Percentiles rank a stretch among this genome's conserved stretches.
Evolutionary conservation across 768 basidiomycete species (phyloP).

Genomic region (Lepiota brunneoincarnata): DNA sequence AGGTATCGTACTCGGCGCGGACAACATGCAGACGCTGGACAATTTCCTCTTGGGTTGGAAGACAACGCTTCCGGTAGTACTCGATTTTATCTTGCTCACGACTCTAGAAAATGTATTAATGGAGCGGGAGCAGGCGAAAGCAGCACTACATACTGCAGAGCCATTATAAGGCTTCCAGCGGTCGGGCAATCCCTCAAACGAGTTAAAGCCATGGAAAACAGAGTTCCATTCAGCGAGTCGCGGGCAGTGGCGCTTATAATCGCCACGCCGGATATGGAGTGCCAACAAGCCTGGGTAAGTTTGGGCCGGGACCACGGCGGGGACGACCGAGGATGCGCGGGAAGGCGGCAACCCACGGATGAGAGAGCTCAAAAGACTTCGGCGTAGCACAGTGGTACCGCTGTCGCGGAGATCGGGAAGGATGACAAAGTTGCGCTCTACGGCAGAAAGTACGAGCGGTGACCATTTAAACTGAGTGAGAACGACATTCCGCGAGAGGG

Average conservation of each 20-base stretch:
- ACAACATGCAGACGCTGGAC: slow-evolving; percentile 35
- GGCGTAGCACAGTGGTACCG: not conserved
- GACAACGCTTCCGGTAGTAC: slow-evolving; percentile 42
- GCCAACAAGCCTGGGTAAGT: slow-evolving; percentile 45
- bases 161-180: slow-evolving; percentile 30
- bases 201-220: slow-evolving; percentile 49
- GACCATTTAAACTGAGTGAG: slow-evolving; percentile 52
- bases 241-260: slow-evolving; percentile 53
- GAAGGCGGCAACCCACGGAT: slow-evolving; percentile 13
- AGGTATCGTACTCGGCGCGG: slow-evolving; percentile 25
- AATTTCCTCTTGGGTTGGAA: slow-evolving; percentile 40
- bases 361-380: not conserved
- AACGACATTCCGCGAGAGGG: slow-evolving; percentile 35
- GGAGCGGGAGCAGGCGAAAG: not conserved
- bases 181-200: slow-evolving; percentile 38
- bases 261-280: slow-evolving; percentile 54
- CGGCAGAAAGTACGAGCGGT: slow-evolving; percentile 44
- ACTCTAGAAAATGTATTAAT: not conserved
- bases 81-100: slow-evolving; percentile 14
- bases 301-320: slow-evolving; percentile 17
- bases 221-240: slow-evolving; percentile 44
- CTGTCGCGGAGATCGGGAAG: slow-evolving; percentile 16
- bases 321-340: slow-evolving; percentile 10
- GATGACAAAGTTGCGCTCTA: slow-evolving; percentile 46
- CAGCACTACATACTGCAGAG: not conserved